These are phyloP conservation scores for Neocucurbitaria cava DNA, from an alignment of 2,329 filamentous ascomycete species.

Conservation along the genomic window DNA sequence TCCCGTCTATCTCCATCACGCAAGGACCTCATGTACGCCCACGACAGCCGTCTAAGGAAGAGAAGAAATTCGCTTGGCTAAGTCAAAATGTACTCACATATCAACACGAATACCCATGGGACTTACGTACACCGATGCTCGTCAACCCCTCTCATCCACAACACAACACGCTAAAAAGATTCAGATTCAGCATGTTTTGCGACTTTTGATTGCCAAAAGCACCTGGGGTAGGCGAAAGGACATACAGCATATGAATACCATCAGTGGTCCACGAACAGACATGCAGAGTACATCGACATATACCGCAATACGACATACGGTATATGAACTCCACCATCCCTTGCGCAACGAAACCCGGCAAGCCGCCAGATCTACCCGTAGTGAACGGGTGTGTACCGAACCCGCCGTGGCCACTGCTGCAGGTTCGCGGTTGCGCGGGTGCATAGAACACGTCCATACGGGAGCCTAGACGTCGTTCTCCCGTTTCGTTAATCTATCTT, in stretches of 20 bases:
- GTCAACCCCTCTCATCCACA: neutral
- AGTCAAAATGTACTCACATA: neutral
- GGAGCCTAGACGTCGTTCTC: neutral
- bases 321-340: neutral
- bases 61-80: slow-evolving; percentile 1
- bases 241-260: neutral
- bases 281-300: no score
- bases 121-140: neutral
- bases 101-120: neutral
- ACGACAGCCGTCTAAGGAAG: neutral
- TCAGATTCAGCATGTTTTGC: neutral
- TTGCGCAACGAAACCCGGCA: neutral
- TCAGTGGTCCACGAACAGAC: no score
- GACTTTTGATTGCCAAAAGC: neutral
- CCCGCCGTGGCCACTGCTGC: neutral
- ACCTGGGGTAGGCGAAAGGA: neutral
- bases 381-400: neutral
- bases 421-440: neutral
- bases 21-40: neutral
- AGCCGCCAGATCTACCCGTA: slow-evolving; percentile 1
- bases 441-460: neutral
- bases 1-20: neutral
- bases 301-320: neutral
- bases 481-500: slow-evolving; percentile 13
- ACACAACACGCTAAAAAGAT: neutral